phyloP scores from a whole-genome alignment of 805 yeast genomes.

The Myxozyma neotropica region DNA sequence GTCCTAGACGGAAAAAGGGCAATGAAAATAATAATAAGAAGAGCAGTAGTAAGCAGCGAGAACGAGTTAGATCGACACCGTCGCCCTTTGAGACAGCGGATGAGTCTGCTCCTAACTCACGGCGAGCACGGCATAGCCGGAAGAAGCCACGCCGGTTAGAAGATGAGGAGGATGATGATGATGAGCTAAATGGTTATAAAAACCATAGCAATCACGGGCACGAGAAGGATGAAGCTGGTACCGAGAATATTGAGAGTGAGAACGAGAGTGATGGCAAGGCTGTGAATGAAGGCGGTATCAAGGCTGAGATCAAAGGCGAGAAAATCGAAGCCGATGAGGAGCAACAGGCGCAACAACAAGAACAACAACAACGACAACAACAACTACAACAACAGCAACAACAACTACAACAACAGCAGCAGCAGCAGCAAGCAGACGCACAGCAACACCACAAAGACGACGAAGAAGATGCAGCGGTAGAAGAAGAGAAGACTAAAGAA shows the following conservation, averaged over 20 bases:
- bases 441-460: no score
- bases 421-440: background rate
- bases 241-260: background rate
- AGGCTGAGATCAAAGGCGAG: background rate
- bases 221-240: background rate
- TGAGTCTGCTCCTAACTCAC: conserved; percentile 4
- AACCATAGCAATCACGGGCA: background rate
- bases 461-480: no score
- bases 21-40: background rate
- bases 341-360: background rate
- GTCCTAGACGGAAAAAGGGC: background rate
- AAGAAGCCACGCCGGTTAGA: background rate
- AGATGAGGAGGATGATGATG: background rate
- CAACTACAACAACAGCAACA: background rate
- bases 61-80: conserved; percentile 14
- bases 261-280: no score
- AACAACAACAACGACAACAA: background rate
- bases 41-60: conserved; percentile 13
- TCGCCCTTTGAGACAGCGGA: conserved; percentile 23
- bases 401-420: background rate
- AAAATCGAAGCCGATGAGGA: background rate
- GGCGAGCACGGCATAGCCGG: conserved; percentile 12
- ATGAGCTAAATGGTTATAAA: background rate
- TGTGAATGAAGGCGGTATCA: background rate
- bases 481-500: no score